A percentile compares a stretch with the other conserved stretches of the same genome.
phyloP scores from a whole-genome alignment of 2,329 filamentous ascomycete species.

The Calonectria multiphialidica region DNA sequence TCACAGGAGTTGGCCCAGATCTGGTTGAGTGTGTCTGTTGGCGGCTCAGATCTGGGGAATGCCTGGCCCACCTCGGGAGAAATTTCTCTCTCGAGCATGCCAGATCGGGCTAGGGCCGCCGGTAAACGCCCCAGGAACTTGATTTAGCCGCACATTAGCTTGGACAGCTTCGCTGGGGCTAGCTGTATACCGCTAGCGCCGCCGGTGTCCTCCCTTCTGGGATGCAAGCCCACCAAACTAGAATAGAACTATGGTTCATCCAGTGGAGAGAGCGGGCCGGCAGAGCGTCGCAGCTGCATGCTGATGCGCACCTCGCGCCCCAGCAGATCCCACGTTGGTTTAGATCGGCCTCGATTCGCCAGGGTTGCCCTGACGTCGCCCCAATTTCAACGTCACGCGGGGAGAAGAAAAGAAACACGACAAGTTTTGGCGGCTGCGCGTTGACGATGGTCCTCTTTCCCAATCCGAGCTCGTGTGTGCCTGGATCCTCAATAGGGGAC shows the following conservation, averaged over 20 bases:
- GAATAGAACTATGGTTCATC: slow-evolving; percentile 35
- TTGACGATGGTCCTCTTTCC: background rate
- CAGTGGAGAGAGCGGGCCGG: slow-evolving; percentile 31
- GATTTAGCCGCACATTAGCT: background rate
- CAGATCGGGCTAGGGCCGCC: slow-evolving; percentile 40
- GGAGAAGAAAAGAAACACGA: slow-evolving; percentile 17
- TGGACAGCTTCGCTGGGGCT: background rate
- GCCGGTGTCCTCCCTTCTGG: slow-evolving; percentile 27
- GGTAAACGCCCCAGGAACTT: background rate
- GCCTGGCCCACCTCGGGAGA: slow-evolving; percentile 33
- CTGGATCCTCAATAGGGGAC: background rate
- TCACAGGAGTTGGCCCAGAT: slow-evolving; percentile 30
- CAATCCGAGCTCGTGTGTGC: slow-evolving; percentile 3
- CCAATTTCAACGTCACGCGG: slow-evolving; percentile 39
- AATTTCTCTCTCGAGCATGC: slow-evolving; percentile 34
- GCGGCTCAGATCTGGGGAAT: slow-evolving; percentile 37
- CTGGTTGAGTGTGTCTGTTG: slow-evolving; percentile 27
- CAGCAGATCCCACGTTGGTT: slow-evolving; percentile 30
- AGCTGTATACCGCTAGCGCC: slow-evolving; percentile 27
- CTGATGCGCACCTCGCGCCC: slow-evolving; percentile 16
- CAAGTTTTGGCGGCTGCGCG: background rate
- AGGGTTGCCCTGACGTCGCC: background rate
- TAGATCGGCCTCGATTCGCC: slow-evolving; percentile 31
- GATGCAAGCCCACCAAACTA: slow-evolving; percentile 14
- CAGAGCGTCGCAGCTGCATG: slow-evolving; percentile 28